Evolutionary conservation across 192 early-diverging fungal species (phyloP).

Genomic region (Coemansia sp.): DNA sequence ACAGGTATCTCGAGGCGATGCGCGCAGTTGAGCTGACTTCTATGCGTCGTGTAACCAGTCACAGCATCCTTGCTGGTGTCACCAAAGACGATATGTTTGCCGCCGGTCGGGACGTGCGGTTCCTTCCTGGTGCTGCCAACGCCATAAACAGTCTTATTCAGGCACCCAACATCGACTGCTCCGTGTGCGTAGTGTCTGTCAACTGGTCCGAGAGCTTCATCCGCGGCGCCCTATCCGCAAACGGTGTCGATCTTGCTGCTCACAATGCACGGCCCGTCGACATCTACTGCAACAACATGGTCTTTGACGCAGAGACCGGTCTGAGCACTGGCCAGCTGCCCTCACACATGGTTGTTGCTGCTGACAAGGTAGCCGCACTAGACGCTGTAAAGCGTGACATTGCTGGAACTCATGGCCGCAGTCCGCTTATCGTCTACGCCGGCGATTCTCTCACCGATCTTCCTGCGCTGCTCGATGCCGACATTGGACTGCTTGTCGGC

Average conservation of each 20-base stretch:
- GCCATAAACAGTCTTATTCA: slow-evolving; percentile 22
- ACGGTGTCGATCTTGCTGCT: slow-evolving; percentile 9
- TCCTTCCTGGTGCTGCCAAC: slow-evolving; percentile 24
- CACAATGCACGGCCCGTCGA: background rate
- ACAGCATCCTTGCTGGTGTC: slow-evolving; percentile 24
- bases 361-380: slow-evolving; percentile 33
- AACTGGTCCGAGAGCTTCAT: slow-evolving; percentile 55
- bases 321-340: slow-evolving; percentile 20
- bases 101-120: slow-evolving; percentile 13
- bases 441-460: slow-evolving; percentile 55
- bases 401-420: background rate
- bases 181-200: slow-evolving; percentile 35
- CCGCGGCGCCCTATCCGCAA: slow-evolving; percentile 32
- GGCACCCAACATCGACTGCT: background rate
- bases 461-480: slow-evolving; percentile 36
- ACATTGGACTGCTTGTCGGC: slow-evolving; percentile 41
- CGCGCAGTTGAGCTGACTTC: slow-evolving; percentile 36
- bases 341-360: slow-evolving; percentile 26
- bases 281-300: slow-evolving; percentile 31
- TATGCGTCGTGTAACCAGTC: slow-evolving; percentile 15
- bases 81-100: slow-evolving; percentile 14
- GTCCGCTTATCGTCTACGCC: slow-evolving; percentile 26
- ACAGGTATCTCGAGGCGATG: slow-evolving; percentile 28
- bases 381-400: background rate
- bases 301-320: slow-evolving; percentile 18